Evolutionary conservation across 2,329 filamentous ascomycete species (phyloP).

Genomic region (Ceratocystis eucalypticola): DNA sequence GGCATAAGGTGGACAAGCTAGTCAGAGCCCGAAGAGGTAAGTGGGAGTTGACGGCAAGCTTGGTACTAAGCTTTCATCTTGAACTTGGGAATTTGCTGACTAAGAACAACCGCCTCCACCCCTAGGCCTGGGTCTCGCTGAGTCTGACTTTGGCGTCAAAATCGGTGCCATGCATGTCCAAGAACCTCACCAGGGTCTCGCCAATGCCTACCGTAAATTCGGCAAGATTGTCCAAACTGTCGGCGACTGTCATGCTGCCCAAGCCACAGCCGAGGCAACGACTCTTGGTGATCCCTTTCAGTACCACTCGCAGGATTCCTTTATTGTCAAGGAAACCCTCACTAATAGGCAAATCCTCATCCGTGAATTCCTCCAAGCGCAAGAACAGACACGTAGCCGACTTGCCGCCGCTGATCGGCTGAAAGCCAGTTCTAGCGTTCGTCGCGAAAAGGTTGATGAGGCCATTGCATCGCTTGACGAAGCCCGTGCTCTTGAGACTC

Average conservation of each 20-base stretch:
- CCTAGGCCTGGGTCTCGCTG: slow-evolving; percentile 76
- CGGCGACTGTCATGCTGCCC: slow-evolving; percentile 89
- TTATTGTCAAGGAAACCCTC: slow-evolving; percentile 94
- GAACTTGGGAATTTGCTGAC: slow-evolving; percentile 15
- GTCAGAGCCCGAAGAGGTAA: slow-evolving; percentile 84
- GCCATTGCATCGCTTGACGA: slow-evolving; percentile 86
- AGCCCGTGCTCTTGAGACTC: slow-evolving; percentile 65
- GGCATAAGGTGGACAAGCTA: slow-evolving; percentile 87
- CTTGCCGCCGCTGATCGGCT: slow-evolving; percentile 77
- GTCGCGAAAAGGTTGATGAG: slow-evolving; percentile 92
- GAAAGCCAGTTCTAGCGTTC: slow-evolving; percentile 73
- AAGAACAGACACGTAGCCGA: slow-evolving; percentile 70
- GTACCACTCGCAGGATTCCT: slow-evolving; percentile 89
- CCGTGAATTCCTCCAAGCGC: slow-evolving; percentile 81
- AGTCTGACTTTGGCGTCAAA: slow-evolving; percentile 88
- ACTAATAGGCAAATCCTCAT: slow-evolving; percentile 96
- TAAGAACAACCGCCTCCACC: slow-evolving; percentile 8
- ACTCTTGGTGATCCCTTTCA: slow-evolving; percentile 86
- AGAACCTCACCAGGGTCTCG: slow-evolving; percentile 76
- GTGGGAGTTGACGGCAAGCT: slow-evolving; percentile 21
- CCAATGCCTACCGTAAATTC: slow-evolving; percentile 85
- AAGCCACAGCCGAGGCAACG: slow-evolving; percentile 91
- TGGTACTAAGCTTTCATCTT: too few species aligned
- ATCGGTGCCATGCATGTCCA: slow-evolving; percentile 75
- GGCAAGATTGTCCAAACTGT: slow-evolving; percentile 87